These are phyloP conservation scores for Tagetes erecta DNA, from an alignment of 129 eudicot species.

Conservation along the genomic window DNA sequence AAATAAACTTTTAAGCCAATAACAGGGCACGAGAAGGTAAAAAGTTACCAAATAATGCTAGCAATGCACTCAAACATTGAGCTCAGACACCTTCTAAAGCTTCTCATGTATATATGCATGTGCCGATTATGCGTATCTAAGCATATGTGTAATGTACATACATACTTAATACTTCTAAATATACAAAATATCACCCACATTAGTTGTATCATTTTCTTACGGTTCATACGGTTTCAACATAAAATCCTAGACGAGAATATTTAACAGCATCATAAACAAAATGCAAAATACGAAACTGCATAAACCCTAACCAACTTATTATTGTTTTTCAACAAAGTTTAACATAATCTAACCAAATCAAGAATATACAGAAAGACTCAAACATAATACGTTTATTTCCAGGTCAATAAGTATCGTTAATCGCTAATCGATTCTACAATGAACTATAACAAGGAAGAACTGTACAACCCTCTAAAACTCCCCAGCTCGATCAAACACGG, in stretches of 20 bases:
- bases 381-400: background rate
- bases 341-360: background rate
- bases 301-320: constrained; percentile 15
- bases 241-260: background rate
- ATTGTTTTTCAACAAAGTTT: background rate
- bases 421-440: background rate
- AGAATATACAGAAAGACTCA: background rate
- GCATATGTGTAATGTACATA: background rate
- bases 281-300: background rate
- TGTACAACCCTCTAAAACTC: no score
- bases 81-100: background rate
- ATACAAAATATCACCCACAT: background rate
- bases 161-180: background rate
- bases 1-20: no score
- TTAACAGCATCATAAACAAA: background rate
- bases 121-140: background rate
- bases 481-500: no score
- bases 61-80: background rate
- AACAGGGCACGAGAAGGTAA: background rate
- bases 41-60: background rate
- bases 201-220: background rate
- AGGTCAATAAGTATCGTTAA: background rate
- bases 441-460: background rate
- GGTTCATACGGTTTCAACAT: background rate
- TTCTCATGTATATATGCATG: background rate